phyloP scores from a whole-genome alignment of 2,329 filamentous ascomycete genomes.

The Fusarium sp. region DNA sequence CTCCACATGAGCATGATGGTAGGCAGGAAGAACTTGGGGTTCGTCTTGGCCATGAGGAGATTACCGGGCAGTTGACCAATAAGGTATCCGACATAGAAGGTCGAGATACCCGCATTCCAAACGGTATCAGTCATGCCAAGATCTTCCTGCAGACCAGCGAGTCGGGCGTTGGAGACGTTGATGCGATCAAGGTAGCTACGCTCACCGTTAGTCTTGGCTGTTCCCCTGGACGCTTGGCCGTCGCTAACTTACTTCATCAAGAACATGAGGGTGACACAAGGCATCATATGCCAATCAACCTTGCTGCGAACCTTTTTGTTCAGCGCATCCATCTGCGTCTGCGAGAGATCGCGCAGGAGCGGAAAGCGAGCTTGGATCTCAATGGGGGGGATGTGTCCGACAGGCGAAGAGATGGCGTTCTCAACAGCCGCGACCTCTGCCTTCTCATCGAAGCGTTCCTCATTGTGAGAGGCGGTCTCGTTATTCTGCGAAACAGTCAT shows the following conservation, averaged over 20 bases:
- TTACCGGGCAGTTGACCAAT: slow-evolving; percentile 59
- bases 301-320: slow-evolving; percentile 46
- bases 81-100: slow-evolving; percentile 60
- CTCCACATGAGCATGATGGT: slow-evolving; percentile 56
- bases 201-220: background rate
- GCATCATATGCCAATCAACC: slow-evolving; percentile 46
- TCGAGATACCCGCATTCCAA: slow-evolving; percentile 55
- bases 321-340: slow-evolving; percentile 38
- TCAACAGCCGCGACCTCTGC: slow-evolving; percentile 7
- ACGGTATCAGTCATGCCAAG: slow-evolving; percentile 50
- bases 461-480: background rate
- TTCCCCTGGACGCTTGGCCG: background rate
- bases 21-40: slow-evolving; percentile 51
- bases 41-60: slow-evolving; percentile 55
- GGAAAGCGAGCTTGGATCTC: slow-evolving; percentile 43
- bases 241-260: slow-evolving; percentile 12
- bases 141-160: slow-evolving; percentile 52
- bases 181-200: slow-evolving; percentile 61
- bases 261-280: slow-evolving; percentile 23
- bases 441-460: slow-evolving; percentile 9
- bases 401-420: background rate
- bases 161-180: slow-evolving; percentile 59
- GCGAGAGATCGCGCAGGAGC: slow-evolving; percentile 34
- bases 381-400: slow-evolving; percentile 16
- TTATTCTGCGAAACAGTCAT: slow-evolving; percentile 15